Evolutionary conservation across 139 green algal species (phyloP).

Genomic region (Chlamydomonas sphaeroides): DNA sequence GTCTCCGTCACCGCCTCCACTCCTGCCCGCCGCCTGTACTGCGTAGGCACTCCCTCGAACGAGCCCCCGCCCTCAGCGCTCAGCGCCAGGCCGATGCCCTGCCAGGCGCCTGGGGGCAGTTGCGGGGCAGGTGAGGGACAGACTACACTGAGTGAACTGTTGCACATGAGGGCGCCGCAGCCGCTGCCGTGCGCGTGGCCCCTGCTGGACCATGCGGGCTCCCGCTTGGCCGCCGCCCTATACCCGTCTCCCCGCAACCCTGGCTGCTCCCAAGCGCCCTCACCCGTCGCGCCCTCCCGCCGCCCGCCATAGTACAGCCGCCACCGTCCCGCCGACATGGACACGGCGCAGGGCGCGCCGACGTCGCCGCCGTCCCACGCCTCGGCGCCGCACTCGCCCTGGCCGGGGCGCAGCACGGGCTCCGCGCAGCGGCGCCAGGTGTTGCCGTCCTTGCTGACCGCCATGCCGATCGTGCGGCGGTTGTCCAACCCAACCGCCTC

Average conservation of each 20-base stretch:
- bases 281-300: too few species aligned
- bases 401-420: constrained; percentile 39
- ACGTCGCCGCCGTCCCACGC: constrained; percentile 84
- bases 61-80: constrained; percentile 42
- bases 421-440: constrained; percentile 66
- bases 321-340: constrained; percentile 83
- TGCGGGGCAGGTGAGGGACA: too few species aligned
- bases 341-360: constrained; percentile 82
- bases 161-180: too few species aligned
- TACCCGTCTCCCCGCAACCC: too few species aligned
- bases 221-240: too few species aligned
- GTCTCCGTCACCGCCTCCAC: background rate
- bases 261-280: too few species aligned
- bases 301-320: constrained; percentile 85
- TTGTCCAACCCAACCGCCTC: constrained; percentile 80
- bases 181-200: too few species aligned
- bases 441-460: constrained; percentile 75
- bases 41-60: constrained; percentile 44
- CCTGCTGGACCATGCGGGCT: too few species aligned
- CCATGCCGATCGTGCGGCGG: constrained; percentile 79
- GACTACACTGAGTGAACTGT: too few species aligned
- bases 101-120: constrained; percentile 54
- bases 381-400: background rate
- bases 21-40: constrained; percentile 28
- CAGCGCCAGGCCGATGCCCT: constrained; percentile 68